Evolutionary conservation across 139 green algal genomes (phyloP).

Genomic region (Microglena sp.): DNA sequence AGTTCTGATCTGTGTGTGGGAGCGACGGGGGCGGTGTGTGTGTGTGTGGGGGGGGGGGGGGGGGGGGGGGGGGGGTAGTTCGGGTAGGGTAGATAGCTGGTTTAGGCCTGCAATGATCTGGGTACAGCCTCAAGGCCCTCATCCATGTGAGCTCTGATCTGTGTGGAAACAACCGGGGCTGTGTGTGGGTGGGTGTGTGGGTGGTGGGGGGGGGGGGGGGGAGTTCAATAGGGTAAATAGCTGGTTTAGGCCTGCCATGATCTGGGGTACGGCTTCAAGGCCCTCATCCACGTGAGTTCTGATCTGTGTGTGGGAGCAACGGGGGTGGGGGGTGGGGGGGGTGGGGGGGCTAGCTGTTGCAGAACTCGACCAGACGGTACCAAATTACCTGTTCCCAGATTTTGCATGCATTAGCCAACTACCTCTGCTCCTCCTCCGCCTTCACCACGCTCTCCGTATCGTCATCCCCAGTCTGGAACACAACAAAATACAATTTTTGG

Average conservation of each 20-base stretch:
- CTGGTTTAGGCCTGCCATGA: neutral
- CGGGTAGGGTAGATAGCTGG: neutral
- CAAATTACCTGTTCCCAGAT: slow-evolving; percentile 11
- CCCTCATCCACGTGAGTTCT: neutral
- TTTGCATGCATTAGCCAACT: slow-evolving; percentile 13
- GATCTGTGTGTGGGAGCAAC: too few species aligned
- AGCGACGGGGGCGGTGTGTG: too few species aligned
- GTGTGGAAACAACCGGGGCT: neutral
- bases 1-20: neutral
- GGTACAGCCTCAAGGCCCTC: neutral
- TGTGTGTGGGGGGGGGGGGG: too few species aligned
- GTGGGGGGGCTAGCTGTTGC: too few species aligned
- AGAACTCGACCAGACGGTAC: neutral
- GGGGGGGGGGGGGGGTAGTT: too few species aligned
- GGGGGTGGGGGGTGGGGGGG: too few species aligned
- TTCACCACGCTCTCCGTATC: neutral
- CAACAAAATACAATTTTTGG: too few species aligned
- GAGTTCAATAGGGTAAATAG: neutral
- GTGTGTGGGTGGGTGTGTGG: neutral
- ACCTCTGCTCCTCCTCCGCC: slow-evolving; percentile 23
- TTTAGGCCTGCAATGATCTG: neutral
- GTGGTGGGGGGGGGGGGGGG: too few species aligned
- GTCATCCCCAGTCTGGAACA: neutral
- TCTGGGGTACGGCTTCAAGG: neutral
- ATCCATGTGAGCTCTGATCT: neutral